Percentiles rank a stretch among this genome's conserved stretches.
Evolutionary conservation across 768 basidiomycete genomes (phyloP).

Genomic region (Russula virescens): DNA sequence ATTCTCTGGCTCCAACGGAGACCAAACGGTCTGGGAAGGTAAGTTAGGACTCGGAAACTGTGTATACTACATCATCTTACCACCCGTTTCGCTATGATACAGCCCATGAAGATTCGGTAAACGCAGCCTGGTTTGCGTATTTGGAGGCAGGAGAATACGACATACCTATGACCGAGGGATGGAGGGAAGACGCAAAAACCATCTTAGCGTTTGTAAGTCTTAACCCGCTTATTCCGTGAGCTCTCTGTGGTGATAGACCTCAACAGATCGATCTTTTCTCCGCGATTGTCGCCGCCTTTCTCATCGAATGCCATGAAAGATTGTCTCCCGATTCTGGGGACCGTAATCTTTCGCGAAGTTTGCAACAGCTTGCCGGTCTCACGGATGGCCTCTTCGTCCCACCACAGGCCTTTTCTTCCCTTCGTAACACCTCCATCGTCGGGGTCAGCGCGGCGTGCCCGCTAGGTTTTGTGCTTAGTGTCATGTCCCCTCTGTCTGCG

Average conservation of each 20-base stretch:
- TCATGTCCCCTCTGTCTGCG: constrained; percentile 14
- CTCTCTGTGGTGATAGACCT: background rate
- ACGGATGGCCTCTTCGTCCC: too few species aligned
- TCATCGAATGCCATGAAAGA: constrained; percentile 22
- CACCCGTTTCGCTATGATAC: too few species aligned
- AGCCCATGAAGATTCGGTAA: background rate
- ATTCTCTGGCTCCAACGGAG: too few species aligned
- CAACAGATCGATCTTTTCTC: constrained; percentile 26
- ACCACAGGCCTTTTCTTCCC: background rate
- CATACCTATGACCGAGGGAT: background rate
- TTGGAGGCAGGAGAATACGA: constrained; percentile 13
- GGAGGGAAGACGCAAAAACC: constrained; percentile 11
- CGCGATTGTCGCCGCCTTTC: constrained; percentile 20
- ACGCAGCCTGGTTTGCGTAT: constrained; percentile 12
- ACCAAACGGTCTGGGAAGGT: too few species aligned
- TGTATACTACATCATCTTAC: too few species aligned
- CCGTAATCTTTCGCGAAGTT: too few species aligned
- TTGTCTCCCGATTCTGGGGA: constrained; percentile 13
- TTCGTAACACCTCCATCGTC: background rate
- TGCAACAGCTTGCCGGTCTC: too few species aligned
- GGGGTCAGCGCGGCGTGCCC: constrained; percentile 18
- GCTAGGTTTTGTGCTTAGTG: constrained; percentile 15
- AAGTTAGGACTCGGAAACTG: too few species aligned
- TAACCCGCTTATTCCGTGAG: too few species aligned
- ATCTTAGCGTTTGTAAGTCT: constrained; percentile 18